Conservation (phyloP, 2,329 filamentous ascomycete species). For the Aspergillus novofumigatus region DNA sequence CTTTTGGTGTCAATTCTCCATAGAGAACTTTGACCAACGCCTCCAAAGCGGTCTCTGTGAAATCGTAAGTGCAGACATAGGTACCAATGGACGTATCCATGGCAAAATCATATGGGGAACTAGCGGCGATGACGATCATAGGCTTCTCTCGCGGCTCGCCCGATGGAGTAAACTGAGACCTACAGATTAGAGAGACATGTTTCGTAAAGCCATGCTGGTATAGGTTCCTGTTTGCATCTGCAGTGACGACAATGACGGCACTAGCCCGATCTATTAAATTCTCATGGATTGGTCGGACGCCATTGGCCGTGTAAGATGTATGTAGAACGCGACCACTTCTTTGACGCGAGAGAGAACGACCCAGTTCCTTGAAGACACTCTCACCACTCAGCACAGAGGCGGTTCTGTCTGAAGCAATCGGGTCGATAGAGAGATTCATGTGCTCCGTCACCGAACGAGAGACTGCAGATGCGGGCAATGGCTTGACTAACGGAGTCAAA, state of each 20-base stretch:
- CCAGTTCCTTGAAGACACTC: slow-evolving; percentile 85
- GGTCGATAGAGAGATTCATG: slow-evolving; percentile 48
- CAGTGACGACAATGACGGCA: slow-evolving; percentile 84
- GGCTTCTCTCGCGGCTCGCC: slow-evolving; percentile 63
- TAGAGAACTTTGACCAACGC: slow-evolving; percentile 80
- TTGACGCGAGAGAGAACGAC: slow-evolving; percentile 78
- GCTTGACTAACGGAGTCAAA: slow-evolving; percentile 84
- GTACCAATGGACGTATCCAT: slow-evolving; percentile 87
- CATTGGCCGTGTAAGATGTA: slow-evolving; percentile 92
- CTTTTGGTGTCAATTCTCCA: slow-evolving; percentile 62
- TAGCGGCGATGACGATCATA: slow-evolving; percentile 84
- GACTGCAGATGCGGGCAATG: slow-evolving; percentile 81
- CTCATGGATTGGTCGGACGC: slow-evolving; percentile 86
- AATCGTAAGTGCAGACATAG: slow-evolving; percentile 94
- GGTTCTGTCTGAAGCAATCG: slow-evolving; percentile 52
- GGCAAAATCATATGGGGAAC: slow-evolving; percentile 93
- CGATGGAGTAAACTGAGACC: slow-evolving; percentile 35
- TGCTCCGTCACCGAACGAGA: slow-evolving; percentile 62
- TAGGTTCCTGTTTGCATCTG: slow-evolving; percentile 87
- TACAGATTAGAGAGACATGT: slow-evolving; percentile 90
- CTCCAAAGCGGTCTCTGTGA: slow-evolving; percentile 85
- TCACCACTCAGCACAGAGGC: slow-evolving; percentile 82
- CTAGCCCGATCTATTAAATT: slow-evolving; percentile 85
- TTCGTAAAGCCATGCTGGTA: slow-evolving; percentile 96
- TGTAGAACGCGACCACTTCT: slow-evolving; percentile 83